Evolutionary conservation across 495 filamentous ascomycete genomes (phyloP).

Genomic region (Cenococcum geophilum): DNA sequence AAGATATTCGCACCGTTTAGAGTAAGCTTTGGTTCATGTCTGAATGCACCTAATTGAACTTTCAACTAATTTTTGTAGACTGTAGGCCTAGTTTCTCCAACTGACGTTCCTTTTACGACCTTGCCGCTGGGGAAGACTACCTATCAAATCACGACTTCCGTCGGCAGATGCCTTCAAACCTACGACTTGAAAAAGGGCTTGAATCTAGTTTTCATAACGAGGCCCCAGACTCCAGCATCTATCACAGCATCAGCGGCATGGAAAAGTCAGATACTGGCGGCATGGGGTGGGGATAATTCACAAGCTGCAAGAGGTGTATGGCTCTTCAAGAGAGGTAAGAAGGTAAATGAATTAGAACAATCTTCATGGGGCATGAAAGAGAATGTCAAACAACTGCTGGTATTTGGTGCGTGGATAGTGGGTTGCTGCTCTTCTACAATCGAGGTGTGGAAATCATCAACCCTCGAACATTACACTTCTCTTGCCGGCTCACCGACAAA

Average conservation of each 20-base stretch:
- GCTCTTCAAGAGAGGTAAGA: slow-evolving; percentile 92
- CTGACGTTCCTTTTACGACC: slow-evolving; percentile 77
- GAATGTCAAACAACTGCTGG: slow-evolving; percentile 67
- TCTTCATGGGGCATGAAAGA: slow-evolving; percentile 51
- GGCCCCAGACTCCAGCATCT: slow-evolving; percentile 74
- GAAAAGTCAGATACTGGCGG: slow-evolving; percentile 79
- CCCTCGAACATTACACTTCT: slow-evolving; percentile 83
- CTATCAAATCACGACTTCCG: slow-evolving; percentile 94
- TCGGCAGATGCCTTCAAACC: slow-evolving; percentile 82
- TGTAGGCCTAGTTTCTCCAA: slow-evolving; percentile 86
- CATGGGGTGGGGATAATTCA: slow-evolving; percentile 61
- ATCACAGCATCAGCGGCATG: slow-evolving; percentile 86
- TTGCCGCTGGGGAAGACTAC: slow-evolving; percentile 86
- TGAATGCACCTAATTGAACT: background rate
- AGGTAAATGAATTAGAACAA: slow-evolving; percentile 62
- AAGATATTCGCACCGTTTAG: slow-evolving; percentile 87
- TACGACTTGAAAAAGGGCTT: slow-evolving; percentile 87
- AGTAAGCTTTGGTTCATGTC: slow-evolving; percentile 47
- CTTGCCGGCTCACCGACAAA: slow-evolving; percentile 44
- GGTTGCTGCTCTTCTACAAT: slow-evolving; percentile 68
- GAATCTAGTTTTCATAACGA: slow-evolving; percentile 84
- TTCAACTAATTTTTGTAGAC: slow-evolving; percentile 52
- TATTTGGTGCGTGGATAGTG: slow-evolving; percentile 89
- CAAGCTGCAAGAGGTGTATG: slow-evolving; percentile 63
- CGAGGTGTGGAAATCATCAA: slow-evolving; percentile 83